phyloP scores from a whole-genome alignment of 208 protist genomes.

The Crithidia fasciculata region DNA sequence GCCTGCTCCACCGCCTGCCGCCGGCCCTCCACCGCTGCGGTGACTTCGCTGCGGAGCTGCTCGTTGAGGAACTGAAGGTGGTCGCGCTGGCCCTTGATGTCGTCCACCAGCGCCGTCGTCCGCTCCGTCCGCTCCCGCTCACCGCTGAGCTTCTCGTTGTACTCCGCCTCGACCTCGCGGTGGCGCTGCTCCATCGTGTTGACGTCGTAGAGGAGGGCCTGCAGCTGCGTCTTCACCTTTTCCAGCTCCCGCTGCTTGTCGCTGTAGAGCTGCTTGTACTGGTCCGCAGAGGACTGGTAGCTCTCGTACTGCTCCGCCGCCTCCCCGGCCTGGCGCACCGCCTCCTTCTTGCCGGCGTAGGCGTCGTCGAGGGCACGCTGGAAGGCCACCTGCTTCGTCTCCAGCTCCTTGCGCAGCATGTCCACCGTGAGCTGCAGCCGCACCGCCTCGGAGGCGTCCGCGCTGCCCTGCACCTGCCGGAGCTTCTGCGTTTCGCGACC shows the following conservation, averaged over 20 bases:
- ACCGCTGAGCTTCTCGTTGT: constrained; percentile 26
- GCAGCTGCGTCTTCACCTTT: constrained; percentile 38
- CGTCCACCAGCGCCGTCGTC: constrained; percentile 31
- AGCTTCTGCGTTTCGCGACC: constrained; percentile 52
- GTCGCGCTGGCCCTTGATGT: constrained; percentile 52
- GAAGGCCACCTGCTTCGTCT: constrained; percentile 38
- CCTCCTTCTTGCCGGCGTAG: constrained; percentile 20
- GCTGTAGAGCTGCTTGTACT: constrained; percentile 58
- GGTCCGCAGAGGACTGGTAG: constrained; percentile 45
- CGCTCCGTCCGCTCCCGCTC: constrained; percentile 45
- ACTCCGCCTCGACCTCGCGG: constrained; percentile 34
- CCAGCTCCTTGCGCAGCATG: constrained; percentile 47
- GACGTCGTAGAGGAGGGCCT: constrained; percentile 38
- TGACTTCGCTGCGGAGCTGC: constrained; percentile 46
- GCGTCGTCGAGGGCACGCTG: constrained; percentile 27
- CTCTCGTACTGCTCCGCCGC: constrained; percentile 43
- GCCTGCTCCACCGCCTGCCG: constrained; percentile 38
- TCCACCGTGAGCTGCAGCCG: constrained; percentile 49
- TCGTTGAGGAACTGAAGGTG: constrained; percentile 55
- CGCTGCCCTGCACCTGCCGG: constrained; percentile 32
- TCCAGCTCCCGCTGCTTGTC: constrained; percentile 52
- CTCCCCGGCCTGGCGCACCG: constrained; percentile 31
- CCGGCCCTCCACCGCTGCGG: constrained; percentile 26
- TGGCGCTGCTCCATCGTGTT: constrained; percentile 43
- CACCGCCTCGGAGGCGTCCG: constrained; percentile 41